Evolutionary conservation across 78 protist genomes (phyloP).

Genomic region (Fonticula alba): DNA sequence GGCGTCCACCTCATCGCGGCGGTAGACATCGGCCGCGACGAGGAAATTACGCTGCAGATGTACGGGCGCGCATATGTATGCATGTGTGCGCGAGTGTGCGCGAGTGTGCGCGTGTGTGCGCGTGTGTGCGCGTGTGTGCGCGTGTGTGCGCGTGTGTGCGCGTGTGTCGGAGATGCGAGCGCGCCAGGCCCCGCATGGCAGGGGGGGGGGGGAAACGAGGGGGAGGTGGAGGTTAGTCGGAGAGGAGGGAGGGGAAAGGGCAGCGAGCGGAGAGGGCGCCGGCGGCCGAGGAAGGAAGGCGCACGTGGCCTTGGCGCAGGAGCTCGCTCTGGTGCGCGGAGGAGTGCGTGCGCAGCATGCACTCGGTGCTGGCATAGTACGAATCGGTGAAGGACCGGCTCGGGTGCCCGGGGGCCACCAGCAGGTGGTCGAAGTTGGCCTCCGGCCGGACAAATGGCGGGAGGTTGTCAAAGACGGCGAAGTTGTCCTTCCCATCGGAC

Average conservation of each 20-base stretch:
- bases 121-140: no score
- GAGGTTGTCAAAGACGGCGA: constrained; percentile 1
- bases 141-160: neutral
- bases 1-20: constrained; percentile 65
- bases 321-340: constrained; percentile 29
- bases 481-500: no score
- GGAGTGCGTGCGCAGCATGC: constrained; percentile 20
- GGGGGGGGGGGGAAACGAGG: neutral
- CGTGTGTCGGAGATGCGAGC: neutral
- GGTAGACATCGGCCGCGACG: constrained; percentile 62
- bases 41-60: constrained; percentile 35
- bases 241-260: no score
- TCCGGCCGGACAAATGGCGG: constrained; percentile 23
- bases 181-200: neutral
- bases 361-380: constrained; percentile 18
- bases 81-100: constrained; percentile 10
- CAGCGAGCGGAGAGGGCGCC: neutral
- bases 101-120: constrained; percentile 42
- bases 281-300: neutral
- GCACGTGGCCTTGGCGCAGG: constrained; percentile 1
- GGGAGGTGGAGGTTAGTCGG: no score
- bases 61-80: no score
- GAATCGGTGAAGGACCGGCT: constrained; percentile 28
- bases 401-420: constrained; percentile 33
- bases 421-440: constrained; percentile 28